phyloP scores from a whole-genome alignment of 176 grass and related monocot species.

The Zoysia japonica region DNA sequence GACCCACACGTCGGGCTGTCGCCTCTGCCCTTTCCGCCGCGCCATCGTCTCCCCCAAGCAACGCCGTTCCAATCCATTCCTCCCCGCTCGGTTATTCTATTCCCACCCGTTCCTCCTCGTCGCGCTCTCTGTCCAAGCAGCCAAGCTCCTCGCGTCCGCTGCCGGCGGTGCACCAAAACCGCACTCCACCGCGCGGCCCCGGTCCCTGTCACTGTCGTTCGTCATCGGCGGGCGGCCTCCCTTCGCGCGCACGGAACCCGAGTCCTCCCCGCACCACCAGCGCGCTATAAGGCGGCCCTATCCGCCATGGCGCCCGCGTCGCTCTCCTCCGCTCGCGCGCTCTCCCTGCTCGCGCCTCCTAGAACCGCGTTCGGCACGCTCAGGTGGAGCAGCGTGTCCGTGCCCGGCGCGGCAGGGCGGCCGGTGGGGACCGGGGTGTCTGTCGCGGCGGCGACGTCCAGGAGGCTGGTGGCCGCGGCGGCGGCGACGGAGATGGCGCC shows the following conservation, averaged over 20 bases:
- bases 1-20: not conserved
- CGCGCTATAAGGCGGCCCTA: conserved; percentile 15
- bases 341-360: conserved; percentile 18
- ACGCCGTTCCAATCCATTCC: conserved; percentile 31
- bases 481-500: conserved; percentile 57
- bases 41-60: conserved; percentile 35
- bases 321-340: conserved; percentile 8
- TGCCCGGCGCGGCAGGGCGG: not conserved
- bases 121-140: not conserved
- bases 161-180: not conserved
- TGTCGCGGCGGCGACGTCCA: not conserved
- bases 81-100: conserved; percentile 20
- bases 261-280: not conserved
- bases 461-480: conserved; percentile 43
- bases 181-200: conserved; percentile 44
- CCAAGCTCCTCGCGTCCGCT: not conserved
- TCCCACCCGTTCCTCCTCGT: not conserved
- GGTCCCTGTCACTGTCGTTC: not conserved
- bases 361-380: not conserved
- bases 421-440: conserved; percentile 2
- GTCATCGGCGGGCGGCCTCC: conserved; percentile 16
- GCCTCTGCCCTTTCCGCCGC: not conserved
- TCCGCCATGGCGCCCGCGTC: conserved; percentile 46
- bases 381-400: conserved; percentile 4
- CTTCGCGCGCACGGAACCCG: conserved; percentile 36